Conservation (phyloP, 2,329 filamentous ascomycete species). For the Dactylonectria estremocensis region DNA sequence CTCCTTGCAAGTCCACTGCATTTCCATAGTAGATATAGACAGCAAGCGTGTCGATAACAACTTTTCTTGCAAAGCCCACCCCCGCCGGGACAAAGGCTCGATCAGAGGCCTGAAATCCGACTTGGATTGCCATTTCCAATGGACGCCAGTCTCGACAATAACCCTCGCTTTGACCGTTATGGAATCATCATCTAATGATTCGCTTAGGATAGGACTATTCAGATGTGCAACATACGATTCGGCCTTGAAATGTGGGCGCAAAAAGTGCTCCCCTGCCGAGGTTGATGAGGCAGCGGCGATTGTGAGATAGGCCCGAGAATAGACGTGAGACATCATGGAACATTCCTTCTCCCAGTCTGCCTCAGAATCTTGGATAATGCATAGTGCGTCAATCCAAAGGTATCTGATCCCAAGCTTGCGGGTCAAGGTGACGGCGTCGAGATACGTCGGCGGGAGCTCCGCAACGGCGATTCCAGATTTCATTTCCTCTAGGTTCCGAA, state of each 20-base stretch:
- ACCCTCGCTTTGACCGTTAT: conserved; percentile 7
- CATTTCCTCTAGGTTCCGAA: conserved; percentile 19
- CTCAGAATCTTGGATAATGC: conserved; percentile 27
- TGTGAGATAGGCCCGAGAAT: conserved; percentile 35
- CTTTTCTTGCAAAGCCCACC: conserved; percentile 42
- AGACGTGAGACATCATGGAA: conserved; percentile 34
- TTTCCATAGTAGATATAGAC: conserved; percentile 33
- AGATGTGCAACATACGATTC: background rate
- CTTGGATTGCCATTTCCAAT: conserved; percentile 35
- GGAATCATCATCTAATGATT: background rate
- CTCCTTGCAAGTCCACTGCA: conserved; percentile 40
- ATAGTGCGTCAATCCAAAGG: conserved; percentile 27
- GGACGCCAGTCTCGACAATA: conserved; percentile 33
- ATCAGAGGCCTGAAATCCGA: conserved; percentile 24
- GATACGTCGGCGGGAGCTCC: conserved; percentile 31
- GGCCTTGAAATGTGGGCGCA: background rate
- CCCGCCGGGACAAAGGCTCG: conserved; percentile 35
- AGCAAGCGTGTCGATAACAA: conserved; percentile 34
- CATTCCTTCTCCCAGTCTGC: conserved; percentile 36
- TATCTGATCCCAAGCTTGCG: conserved; percentile 16
- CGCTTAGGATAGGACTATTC: background rate
- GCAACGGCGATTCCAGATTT: conserved; percentile 20
- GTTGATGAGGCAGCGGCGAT: conserved; percentile 38
- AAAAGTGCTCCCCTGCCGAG: conserved; percentile 19
- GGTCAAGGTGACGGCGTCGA: conserved; percentile 13